These are phyloP conservation scores for Colletotrichum sp. DNA, from an alignment of 2,329 filamentous ascomycete genomes.

Conservation along the genomic window DNA sequence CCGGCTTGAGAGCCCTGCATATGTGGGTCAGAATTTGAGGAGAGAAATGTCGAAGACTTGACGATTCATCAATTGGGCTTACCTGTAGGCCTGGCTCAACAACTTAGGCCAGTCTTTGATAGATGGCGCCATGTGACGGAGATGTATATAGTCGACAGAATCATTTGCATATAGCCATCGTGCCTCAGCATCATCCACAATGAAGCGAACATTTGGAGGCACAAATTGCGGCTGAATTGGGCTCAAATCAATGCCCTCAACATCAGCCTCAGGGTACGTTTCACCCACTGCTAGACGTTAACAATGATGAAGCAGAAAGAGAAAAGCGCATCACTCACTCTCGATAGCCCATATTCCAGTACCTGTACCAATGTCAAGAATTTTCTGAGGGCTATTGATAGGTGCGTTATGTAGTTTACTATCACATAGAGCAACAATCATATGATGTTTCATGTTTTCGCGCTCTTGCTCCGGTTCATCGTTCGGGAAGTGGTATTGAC, in stretches of 20 bases:
- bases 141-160: conserved; percentile 27
- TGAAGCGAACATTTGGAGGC: conserved; percentile 77
- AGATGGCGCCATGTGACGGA: conserved; percentile 31
- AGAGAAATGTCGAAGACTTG: not conserved
- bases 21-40: not conserved
- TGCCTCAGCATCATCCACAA: conserved; percentile 66
- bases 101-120: conserved; percentile 33
- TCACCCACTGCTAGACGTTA: conserved; percentile 33
- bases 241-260: conserved; percentile 38
- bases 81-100: not conserved
- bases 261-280: conserved; percentile 23
- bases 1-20: conserved; percentile 20
- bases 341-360: conserved; percentile 46
- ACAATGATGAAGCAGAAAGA: not conserved
- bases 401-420: conserved; percentile 24
- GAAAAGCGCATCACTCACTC: not conserved
- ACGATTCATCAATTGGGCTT: not conserved
- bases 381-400: not conserved
- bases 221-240: conserved; percentile 43
- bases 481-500: conserved; percentile 45
- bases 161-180: not conserved
- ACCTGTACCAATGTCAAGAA: conserved; percentile 29
- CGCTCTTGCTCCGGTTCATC: conserved; percentile 45
- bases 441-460: conserved; percentile 43
- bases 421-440: conserved; percentile 42